A percentile compares a stretch with the other conserved stretches of the same genome.
phyloP scores from a whole-genome alignment of 345 rosid genomes.

The Pseudoturritis turrita region DNA sequence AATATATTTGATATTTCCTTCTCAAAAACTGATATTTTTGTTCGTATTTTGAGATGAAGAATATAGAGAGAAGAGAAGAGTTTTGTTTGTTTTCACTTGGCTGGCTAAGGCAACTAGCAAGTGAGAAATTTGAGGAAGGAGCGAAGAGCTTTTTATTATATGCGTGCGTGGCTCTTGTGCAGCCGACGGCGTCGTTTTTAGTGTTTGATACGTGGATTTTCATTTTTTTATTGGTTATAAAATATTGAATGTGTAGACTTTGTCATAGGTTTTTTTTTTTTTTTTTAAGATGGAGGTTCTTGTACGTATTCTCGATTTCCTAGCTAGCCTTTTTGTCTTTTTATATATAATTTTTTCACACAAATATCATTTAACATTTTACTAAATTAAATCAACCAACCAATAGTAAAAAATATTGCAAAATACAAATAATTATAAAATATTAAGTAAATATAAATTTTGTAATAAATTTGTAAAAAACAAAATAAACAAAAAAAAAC shows the following conservation, averaged over 20 bases:
- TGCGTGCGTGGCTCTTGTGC: not conserved
- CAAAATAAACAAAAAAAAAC: too few species aligned
- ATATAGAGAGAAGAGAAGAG: not conserved
- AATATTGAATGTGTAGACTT: not conserved
- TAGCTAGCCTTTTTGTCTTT: not conserved
- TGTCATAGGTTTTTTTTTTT: not conserved
- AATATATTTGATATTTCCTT: not conserved
- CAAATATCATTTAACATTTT: too few species aligned
- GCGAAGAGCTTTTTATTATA: not conserved
- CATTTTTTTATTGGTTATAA: not conserved
- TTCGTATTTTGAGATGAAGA: not conserved
- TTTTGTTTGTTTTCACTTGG: not conserved
- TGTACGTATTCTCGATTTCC: not conserved
- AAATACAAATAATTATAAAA: too few species aligned
- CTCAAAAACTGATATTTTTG: not conserved
- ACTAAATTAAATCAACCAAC: too few species aligned
- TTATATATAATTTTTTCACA: not conserved
- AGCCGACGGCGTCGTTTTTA: constrained; percentile 18
- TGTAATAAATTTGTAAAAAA: too few species aligned
- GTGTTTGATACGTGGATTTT: not conserved
- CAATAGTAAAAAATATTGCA: too few species aligned
- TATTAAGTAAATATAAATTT: too few species aligned
- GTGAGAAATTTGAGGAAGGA: not conserved
- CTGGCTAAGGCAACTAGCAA: not conserved
- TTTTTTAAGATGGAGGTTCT: not conserved